Evolutionary conservation across 768 basidiomycete genomes (phyloP), one percentile per base, ranked within the genome.

Genomic region (Lactarius psammicola): DNA sequence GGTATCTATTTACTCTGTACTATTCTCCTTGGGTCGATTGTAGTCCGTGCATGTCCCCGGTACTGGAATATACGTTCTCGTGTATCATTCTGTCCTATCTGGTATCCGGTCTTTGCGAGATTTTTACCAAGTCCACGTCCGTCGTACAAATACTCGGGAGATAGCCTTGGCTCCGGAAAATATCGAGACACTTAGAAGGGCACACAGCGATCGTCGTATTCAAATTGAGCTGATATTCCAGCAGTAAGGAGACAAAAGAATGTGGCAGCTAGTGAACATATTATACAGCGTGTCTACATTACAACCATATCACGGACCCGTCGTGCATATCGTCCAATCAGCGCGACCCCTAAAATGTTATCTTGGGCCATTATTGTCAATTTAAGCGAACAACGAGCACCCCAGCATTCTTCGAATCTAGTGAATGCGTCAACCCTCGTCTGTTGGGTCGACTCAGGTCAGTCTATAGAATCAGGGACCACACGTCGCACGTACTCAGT

Each of bases 331-430:
- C 30, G 9, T 33, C 3, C 20, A 31, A 10, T 33, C 31, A 33
- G 7, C 2, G 9, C 23, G 30, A 13, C 31, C n/a, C 9, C 44
- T 9, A 20, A 33, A 33, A 40, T 10, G 23, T 11, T 7, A 23
- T 23, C 34, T 31, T 42, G 33, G 10, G 13, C 7, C n/a, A 0
- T n/a, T 2, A 2, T 33, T n/a, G 7, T 49, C n/a, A 44, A 11
- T 38, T 2, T 26, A 46, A 23, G 28, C 40, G 28, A 58, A 66
- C 61, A 42, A 59, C 26, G 9, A 66, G 38, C 56, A 40, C 33
- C 23, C 65, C 65, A 34, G 44, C 4, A 26, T 66, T 62, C 26
- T 18, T 28, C 3, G 65, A 51, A 44, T 63, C 60, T 20, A 54
- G 33, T 3, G 49, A 54, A 49, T 44, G 42, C 13, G 18, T 30